Evolutionary conservation across 768 basidiomycete genomes (phyloP), one percentile per base, ranked within the genome.

Genomic region (Rhodotorula taiwanensis): DNA sequence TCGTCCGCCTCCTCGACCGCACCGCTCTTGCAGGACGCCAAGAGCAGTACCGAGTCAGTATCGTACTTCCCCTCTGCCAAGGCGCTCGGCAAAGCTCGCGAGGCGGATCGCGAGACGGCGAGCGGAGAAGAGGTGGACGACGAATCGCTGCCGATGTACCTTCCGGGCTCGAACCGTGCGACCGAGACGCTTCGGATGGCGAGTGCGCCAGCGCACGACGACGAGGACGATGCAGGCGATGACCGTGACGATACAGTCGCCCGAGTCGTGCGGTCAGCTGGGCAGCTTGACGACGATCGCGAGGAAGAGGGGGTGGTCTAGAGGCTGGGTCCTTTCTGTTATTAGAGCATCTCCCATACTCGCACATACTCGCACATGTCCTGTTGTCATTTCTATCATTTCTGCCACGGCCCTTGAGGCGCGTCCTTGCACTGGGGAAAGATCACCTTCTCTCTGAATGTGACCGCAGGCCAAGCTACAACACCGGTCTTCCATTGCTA

Each of bases 41-140:
- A 25, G 23, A 25, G 16, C 23, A n/a, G 34, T 21, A 25, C 52
- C 36, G 14, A 20, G n/a, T n/a, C n/a, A n/a, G n/a, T n/a, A 20
- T 52, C 52, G 34, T 5, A 18, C 36, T 41, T n/a, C 28, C 10
- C 27, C 8, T 4, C 15, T 18, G 28, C 25, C 15, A 14, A 51
- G 2, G 62, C 62, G 6, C 56, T 58, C 23, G 62, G 55, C 6
- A 33, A 34, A 18, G 56, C 53, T 16, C 55, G 51, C 54, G 60
- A 30, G 7, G 27, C 28, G 18, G 41, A 30, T 4, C 34, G 23
- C 7, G 62, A 54, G 28, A 45, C 52, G 8, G 48, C 28, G 20
- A 16, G 18, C 3, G 15, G 8, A 27, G n/a, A n/a, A n/a, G n/a
- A n/a, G n/a, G 48, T 28, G 14, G 31, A 47, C 20, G 55, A 36